Base-by-base conservation (phyloP, 306 rosid species). In the Corylus heterophylla region DNA sequence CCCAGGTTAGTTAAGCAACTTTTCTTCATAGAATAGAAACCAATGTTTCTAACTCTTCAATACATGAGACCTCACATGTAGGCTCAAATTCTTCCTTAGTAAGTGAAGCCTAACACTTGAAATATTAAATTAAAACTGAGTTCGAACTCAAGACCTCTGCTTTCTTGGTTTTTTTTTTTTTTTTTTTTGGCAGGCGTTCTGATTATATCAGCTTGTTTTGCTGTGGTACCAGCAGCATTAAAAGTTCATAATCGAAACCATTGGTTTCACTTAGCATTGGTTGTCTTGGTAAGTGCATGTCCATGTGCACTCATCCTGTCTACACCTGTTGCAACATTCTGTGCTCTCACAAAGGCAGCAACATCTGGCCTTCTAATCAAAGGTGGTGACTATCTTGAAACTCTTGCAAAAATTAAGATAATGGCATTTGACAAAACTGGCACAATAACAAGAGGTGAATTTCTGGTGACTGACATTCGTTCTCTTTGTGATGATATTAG, bases 371-470 rank as follows among this genome's bases (percentile, higher is more conserved):
- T 96, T 69, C 87, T 96, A 58, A 91, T 96, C 89, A 96, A 96
- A 89, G 98, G 99, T 49, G 99, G 99, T 49, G 89, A 93, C 45
- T 76, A 73, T 85, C 92, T 96, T 52, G 98, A 96, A 82, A 89
- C 82, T 50, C 89, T 96, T 3, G 94, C 92, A 0, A 93, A 91
- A 83, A 77, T 93, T 72, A 93, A 96, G 85, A 74, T 85, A 63
- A 52, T 89, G 76, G 99, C 97, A 20, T 93, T 96, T 73, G 99
- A 96, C 88, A 96, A 96, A 83, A 96, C 99, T 1, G 99, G 99
- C 16, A 96, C 99, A 5, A 86, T 96, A 58, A 96, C 99, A 2
- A 93, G 87, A 74, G 99, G 97, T 72, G 97, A 96, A 81, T 93
- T 96, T 85, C 75, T 76, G 77, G 95, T 96, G 62, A 83, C 93